Base-by-base conservation (phyloP, 164 flowering plant genomes). In the Platanus orientalis region DNA sequence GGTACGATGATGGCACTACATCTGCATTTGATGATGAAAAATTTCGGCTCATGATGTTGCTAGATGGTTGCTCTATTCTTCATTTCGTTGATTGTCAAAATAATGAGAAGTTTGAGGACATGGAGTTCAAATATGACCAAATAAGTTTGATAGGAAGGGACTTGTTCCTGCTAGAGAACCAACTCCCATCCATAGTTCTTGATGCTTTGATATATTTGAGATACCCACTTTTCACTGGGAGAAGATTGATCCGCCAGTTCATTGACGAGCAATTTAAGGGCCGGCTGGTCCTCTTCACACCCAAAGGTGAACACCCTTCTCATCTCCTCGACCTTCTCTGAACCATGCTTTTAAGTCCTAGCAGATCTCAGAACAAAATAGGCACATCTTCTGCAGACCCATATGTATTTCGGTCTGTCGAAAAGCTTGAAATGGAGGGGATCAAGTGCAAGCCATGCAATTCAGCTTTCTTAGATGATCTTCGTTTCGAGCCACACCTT, bases 81-180 rank as follows among this genome's bases (percentile, higher is more conserved):
- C 45, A 47, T 14, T 47, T 29, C 34, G 48, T 53, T 12, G n/a
- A 64, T 27, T 45, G 59, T n/a, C 12, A 14, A 6, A 5, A 5
- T 24, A 17, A 29, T 3, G n/a, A 57, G 1, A 11, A 51, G 2
- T n/a, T 56, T 3, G 36, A 54, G 1, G 57, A 60, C 16, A 1
- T 3, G 14, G 9, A 5, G 5, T 21, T 9, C n/a, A 29, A 9
- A 28, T 5, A 25, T 16, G 23, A 7, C 20, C 12, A 36, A 1
- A 4, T 36, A 0, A 29, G 26, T 26, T 48, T 40, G 30, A 20
- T 60, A 10, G 0, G 9, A 1, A 56, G 58, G 25, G 76, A 73
- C 52, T n/a, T 68, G 61, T 50, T 68, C 45, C 56, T 74, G 71
- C 55, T 70, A 0, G 66, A 66, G 59, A 70, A 69, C 51, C 71